Percentiles rank a stretch among this genome's conserved stretches.
These are phyloP conservation scores for Tardiomyces blankii DNA, from an alignment of 1,139 yeast species.

Conservation along the genomic window DNA sequence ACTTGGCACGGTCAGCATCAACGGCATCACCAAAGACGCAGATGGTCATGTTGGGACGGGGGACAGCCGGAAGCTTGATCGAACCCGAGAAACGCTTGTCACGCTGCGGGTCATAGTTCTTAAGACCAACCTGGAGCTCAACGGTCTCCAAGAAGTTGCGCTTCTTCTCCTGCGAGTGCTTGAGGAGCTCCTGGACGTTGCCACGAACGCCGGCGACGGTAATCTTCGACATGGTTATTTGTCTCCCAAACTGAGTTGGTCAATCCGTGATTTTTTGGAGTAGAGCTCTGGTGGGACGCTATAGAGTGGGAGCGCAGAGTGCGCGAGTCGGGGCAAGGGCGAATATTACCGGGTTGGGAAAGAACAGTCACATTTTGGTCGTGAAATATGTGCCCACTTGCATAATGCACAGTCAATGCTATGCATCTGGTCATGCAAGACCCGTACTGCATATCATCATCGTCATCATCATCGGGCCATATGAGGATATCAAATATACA, in stretches of 20 bases:
- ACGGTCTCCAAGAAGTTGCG: conserved; percentile 99
- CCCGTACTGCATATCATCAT: no score
- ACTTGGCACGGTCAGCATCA: conserved; percentile 99
- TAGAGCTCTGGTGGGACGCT: neutral
- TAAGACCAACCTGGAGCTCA: conserved; percentile 98
- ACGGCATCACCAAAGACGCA: conserved; percentile 99
- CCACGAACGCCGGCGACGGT: conserved; percentile 92
- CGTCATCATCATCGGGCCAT: no score
- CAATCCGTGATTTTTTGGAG: neutral
- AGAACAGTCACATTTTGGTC: neutral
- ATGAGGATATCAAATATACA: no score
- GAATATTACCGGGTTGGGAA: neutral
- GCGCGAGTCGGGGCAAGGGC: neutral
- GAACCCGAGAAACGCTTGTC: conserved; percentile 99
- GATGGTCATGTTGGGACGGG: conserved; percentile 99
- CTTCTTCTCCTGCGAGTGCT: conserved; percentile 97
- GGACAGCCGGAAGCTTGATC: conserved; percentile 96
- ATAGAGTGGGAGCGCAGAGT: neutral
- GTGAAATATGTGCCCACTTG: no score
- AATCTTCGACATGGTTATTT: conserved; percentile 67
- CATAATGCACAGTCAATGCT: no score
- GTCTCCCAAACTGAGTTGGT: conserved; percentile 27
- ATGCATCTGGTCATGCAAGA: no score
- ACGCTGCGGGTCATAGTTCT: conserved; percentile 99
- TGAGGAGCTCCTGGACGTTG: conserved; percentile 86